Base-by-base conservation (phyloP, 352 stramenopile species). In the Phytopythium cucurbitacearum region DNA sequence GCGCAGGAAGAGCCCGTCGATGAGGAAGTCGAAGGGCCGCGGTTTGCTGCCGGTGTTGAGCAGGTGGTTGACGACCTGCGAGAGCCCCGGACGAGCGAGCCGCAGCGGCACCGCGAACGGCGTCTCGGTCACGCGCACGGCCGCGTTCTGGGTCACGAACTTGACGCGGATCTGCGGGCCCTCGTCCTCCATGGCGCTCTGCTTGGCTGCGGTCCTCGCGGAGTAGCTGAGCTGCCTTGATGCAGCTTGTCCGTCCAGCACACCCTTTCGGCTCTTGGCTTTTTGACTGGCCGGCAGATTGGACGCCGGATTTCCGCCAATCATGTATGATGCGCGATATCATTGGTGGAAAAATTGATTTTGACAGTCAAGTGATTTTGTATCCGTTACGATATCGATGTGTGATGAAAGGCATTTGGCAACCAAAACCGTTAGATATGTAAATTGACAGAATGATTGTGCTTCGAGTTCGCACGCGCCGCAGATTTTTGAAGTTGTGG, bases 51-150 rank as follows among this genome's bases (percentile, higher is more conserved):
- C 72, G 28, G 67, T 75, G 52, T 60, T 50, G 36, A 96, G 71
- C 53, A 96, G 54, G 55, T 96, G 87, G 70, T 96, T 96, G 12
- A 96, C 77, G 32, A 96, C 81, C 60, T 96, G 83, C 37, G 85
- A 95, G 43, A 96, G 77, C 0, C 85, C 85, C 38, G 89, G 83
- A 5, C 87, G 80, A 49, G 70, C 81, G 32, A 95, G 73, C 3
- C 67, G 80, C 59, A 76, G 84, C 10, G 87, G 87, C 40, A 96
- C 85, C 5, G 87, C 87, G 57, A 96, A 93, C 52, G 87, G 84
- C 52, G 85, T 94, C 68, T 96, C 85, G 5, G 87, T 95, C 33
- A 96, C 87, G 54, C 85, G 77, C 62, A 96, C 91, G 34, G 83
- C 71, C 33, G 67, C 73, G 70, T 95, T 77, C 59, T 95, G 92